These are phyloP conservation scores for Pelargonium myrrhifolium DNA, from an alignment of 441 rosid genomes.

Conservation along the genomic window DNA sequence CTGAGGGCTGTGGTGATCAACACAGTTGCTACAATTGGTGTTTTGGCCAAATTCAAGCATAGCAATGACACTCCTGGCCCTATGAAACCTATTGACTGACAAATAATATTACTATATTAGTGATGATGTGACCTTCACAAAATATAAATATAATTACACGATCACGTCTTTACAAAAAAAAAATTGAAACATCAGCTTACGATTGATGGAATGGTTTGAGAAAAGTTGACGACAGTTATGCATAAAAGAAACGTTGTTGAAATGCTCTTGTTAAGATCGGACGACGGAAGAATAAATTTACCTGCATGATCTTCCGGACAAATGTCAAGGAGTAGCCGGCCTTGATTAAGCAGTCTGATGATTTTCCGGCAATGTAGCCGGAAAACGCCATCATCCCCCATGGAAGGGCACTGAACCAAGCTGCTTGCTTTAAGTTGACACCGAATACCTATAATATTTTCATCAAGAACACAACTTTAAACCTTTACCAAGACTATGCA, in stretches of 20 bases:
- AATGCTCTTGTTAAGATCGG: neutral
- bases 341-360: constrained; percentile 58
- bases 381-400: constrained; percentile 90
- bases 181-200: too few relatives aligned
- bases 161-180: too few relatives aligned
- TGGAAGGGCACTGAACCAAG: constrained; percentile 96
- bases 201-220: neutral
- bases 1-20: constrained; percentile 65
- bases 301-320: constrained; percentile 94
- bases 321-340: constrained; percentile 62
- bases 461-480: neutral
- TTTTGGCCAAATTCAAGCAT: constrained; percentile 60
- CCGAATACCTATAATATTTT: constrained; percentile 45
- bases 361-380: constrained; percentile 66
- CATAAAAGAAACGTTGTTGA: neutral
- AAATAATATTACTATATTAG: too few relatives aligned
- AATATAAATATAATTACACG: too few relatives aligned
- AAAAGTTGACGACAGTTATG: too few relatives aligned
- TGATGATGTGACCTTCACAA: too few relatives aligned
- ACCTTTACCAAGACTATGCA: neutral
- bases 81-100: constrained; percentile 74
- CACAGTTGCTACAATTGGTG: constrained; percentile 55
- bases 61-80: constrained; percentile 81
- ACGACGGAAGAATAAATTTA: constrained; percentile 12
- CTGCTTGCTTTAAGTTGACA: constrained; percentile 84